Evolutionary conservation across 169 alveolate genomes (phyloP), one percentile per base, ranked within the genome.

Genomic region (Cyclospora cayetanensis): DNA sequence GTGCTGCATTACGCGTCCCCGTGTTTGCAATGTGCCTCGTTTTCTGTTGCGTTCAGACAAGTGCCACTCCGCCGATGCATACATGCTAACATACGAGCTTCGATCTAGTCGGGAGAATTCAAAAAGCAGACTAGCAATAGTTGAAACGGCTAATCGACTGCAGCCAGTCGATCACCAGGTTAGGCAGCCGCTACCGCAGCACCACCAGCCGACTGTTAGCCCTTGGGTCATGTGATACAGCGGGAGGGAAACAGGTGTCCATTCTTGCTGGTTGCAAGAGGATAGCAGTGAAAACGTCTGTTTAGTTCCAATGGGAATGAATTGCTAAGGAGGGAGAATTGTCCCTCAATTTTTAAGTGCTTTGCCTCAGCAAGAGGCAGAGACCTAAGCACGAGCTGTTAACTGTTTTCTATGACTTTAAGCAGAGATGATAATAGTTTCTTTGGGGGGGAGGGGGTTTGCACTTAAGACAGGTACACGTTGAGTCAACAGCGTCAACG

Each of bases 11-110:
- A 9, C 25, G 35, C 25, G 31, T 60, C 34, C 25, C 72, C n/a
- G 77, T 4, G 42, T 65, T 43, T 0, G 25, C 35, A 22, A 43
- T 27, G 41, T 22, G 31, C 34, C 25, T 15, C 27, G 42, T 34
- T 42, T 20, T 37, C 20, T 15, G 35, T 27, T 39, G 9, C n/a
- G 9, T 84, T 31, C 80, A 63, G 91, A 84, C 66, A 18, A 46
- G 37, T 84, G 91, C 66, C 60, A 63, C 43, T 63, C 82, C 4
- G 65, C 90, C 35, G 90, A 84, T 46, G 91, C 91, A n/a, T 84
- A 84, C 66, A 55, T 84, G 91, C 82, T 84, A 7, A 53, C 66
- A 55, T 84, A 84, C 27, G 60, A 63, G 60, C 77, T 82, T 4
- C 20, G 79, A 4, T 66, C 79, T 29, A 29, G 79, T 43, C 50